Evolutionary conservation across 2,329 filamentous ascomycete species (phyloP), one percentile per base, ranked within the genome.

Genomic region (Stemphylium beticola): DNA sequence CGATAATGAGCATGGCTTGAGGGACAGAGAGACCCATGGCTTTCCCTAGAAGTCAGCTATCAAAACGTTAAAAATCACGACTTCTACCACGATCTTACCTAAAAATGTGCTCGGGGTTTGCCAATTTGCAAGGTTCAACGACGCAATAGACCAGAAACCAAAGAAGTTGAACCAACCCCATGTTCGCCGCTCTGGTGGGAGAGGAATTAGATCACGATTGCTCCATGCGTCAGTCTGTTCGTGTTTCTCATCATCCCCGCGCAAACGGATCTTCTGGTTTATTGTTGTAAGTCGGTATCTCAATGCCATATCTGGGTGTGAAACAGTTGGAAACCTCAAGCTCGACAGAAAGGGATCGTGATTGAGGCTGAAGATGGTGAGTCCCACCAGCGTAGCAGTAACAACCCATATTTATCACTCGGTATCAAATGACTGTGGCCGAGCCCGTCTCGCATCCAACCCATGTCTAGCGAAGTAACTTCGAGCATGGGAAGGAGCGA

Each of bases 31-130:
- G 69, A 1, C 79, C 79, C 55, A 79, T 74, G 2, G 78, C 72
- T 75, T 75, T 33, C n/a, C 1, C 5, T 22, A 24, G 18, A 24
- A n/a, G 46, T 65, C 22, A 62, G 43, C 31, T 4, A 31, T 9
- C 12, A 9, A 9, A n/a, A 2, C n/a, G n/a, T 9, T 18, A 48
- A 11, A 11, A 26, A 14, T 29, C 11, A 29, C 29, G 14, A 29
- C 33, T n/a, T 0, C 4, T 29, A 29, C 26, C 26, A 11, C 12
- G 9, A 22, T 2, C 8, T 22, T 64, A 75, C 70, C 78, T 31
- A 82, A 58, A 55, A 79, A 81, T 0, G 76, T 78, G 58, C 75
- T 79, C n/a, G 79, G 78, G 1, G 76, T 78, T 58, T 81, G 79
- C 79, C 79, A 81, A 42, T 78, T 80, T 7, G 76, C 62, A 33